A percentile compares a stretch with the other conserved stretches of the same genome.
Evolutionary conservation across 148 eudicot genomes (phyloP).

Genomic region (Salicornia ramosissima): DNA sequence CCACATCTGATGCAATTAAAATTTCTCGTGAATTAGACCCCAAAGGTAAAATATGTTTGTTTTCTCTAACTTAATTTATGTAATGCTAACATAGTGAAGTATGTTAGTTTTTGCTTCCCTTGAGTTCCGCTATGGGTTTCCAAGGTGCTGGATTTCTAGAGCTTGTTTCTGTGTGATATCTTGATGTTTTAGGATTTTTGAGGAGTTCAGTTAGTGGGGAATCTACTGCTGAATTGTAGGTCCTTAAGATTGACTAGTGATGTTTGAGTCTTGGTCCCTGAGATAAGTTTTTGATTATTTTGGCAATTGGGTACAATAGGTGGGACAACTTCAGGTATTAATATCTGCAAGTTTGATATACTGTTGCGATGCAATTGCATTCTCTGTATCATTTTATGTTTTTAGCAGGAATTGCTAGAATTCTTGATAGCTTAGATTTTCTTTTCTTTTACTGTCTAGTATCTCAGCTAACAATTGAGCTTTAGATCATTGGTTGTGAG

Average conservation of each 20-base stretch:
- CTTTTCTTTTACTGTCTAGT: neutral
- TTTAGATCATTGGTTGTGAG: neutral
- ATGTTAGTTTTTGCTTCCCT: neutral
- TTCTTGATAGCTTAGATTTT: neutral
- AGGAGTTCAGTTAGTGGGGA: neutral
- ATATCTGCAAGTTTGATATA: neutral
- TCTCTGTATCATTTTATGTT: neutral
- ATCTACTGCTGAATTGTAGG: neutral
- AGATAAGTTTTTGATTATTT: neutral
- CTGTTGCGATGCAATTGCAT: neutral
- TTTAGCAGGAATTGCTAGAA: neutral
- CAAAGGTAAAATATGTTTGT: conserved; percentile 35
- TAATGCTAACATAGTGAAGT: neutral
- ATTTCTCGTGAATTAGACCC: conserved; percentile 76
- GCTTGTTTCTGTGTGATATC: too few species aligned
- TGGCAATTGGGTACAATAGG: neutral
- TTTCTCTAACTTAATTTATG: neutral
- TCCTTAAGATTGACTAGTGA: neutral
- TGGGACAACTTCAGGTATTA: neutral
- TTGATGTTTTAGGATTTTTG: neutral
- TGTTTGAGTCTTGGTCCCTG: neutral
- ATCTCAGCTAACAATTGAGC: neutral
- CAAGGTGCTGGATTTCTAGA: too few species aligned
- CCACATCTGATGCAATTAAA: conserved; percentile 74
- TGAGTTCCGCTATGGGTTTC: neutral